Conservation (phyloP, 495 filamentous ascomycete species). For the Penicillium riverlandense region DNA sequence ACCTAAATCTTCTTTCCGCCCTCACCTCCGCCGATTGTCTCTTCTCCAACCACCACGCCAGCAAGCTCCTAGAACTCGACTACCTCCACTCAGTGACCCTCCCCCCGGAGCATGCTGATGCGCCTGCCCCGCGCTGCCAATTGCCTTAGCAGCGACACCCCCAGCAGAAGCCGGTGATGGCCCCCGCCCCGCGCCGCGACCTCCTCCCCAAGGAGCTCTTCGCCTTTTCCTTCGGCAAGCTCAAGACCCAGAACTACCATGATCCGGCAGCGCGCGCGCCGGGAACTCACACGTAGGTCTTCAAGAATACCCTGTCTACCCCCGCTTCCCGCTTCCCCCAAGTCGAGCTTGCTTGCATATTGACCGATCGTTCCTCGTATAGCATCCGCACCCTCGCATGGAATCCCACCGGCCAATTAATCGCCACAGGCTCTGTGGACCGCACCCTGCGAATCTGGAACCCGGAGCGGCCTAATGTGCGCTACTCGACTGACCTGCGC, state of each 20-base stretch:
- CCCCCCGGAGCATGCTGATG: background rate
- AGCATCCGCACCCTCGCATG: conserved; percentile 73
- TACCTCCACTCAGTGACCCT: too few species aligned
- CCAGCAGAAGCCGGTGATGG: conserved; percentile 32
- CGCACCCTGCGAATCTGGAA: conserved; percentile 87
- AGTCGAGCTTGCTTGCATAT: too few species aligned
- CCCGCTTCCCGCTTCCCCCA: too few species aligned
- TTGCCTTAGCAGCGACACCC: conserved; percentile 11
- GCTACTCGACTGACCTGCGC: conserved; percentile 78
- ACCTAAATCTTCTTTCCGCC: too few species aligned
- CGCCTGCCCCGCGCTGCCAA: conserved; percentile 6
- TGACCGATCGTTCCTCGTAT: background rate
- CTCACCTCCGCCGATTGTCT: background rate
- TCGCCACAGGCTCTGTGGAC: conserved; percentile 80
- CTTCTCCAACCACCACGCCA: too few species aligned
- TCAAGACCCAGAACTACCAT: conserved; percentile 56
- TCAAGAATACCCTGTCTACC: background rate
- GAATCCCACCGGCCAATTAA: conserved; percentile 78
- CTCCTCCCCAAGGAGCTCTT: conserved; percentile 59
- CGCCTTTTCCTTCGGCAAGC: conserved; percentile 44
- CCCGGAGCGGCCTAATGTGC: conserved; percentile 72
- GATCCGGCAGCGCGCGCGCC: conserved; percentile 47
- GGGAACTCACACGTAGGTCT: conserved; percentile 46
- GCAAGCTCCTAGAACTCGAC: too few species aligned
- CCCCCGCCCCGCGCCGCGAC: conserved; percentile 42